phyloP scores from a whole-genome alignment of 208 protist genomes.

The Angomonas deanei region DNA sequence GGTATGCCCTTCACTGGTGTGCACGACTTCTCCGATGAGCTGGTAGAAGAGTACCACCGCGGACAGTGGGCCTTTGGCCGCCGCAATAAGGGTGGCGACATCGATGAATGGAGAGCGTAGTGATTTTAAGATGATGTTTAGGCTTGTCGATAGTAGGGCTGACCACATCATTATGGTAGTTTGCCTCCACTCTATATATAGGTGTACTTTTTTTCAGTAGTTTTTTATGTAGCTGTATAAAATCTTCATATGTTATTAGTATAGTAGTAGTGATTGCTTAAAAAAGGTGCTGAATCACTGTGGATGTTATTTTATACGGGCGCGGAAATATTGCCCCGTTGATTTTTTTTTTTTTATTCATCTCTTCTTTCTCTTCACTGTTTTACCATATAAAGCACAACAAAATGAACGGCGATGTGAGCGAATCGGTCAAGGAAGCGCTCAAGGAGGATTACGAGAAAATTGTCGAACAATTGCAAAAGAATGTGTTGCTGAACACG shows the following conservation, averaged over 20 bases:
- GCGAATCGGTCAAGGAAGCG: not conserved
- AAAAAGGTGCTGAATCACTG: no score
- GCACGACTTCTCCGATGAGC: conserved; percentile 84
- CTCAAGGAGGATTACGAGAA: not conserved
- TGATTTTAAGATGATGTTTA: conserved; percentile 35
- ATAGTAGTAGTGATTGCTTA: no score
- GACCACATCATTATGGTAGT: no score
- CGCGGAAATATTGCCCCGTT: conserved; percentile 3
- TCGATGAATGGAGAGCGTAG: conserved; percentile 90
- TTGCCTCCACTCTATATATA: no score
- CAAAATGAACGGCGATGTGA: no score
- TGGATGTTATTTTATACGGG: no score
- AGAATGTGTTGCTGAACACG: conserved; percentile 44
- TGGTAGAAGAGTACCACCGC: conserved; percentile 89
- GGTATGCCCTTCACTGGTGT: conserved; percentile 88
- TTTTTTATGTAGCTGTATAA: no score
- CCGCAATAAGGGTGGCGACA: conserved; percentile 83
- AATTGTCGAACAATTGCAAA: conserved; percentile 5
- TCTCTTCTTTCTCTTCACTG: conserved; percentile 2
- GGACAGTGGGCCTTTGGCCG: conserved; percentile 84
- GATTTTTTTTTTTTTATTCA: conserved; percentile 13
- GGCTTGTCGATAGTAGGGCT: not conserved
- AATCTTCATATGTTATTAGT: no score
- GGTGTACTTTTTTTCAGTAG: no score
- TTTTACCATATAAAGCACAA: not conserved